These are phyloP conservation scores for Glaciozyma antarctica DNA, from an alignment of 768 basidiomycete species.

Conservation along the genomic window DNA sequence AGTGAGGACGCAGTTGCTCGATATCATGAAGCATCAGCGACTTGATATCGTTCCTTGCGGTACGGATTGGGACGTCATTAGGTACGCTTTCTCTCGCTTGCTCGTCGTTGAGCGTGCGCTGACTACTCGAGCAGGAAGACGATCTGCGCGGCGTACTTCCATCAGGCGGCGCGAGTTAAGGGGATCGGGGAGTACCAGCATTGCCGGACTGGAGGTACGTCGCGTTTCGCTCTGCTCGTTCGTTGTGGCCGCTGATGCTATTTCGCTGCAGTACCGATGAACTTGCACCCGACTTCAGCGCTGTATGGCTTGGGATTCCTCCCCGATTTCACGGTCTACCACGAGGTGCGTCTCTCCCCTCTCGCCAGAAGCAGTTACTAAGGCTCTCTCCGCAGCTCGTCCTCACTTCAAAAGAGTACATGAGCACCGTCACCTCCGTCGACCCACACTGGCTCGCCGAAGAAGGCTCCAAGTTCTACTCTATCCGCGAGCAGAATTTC, in stretches of 20 bases:
- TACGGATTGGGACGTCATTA: constrained; percentile 85
- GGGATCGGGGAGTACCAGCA: constrained; percentile 99
- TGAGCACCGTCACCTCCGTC: constrained; percentile 97
- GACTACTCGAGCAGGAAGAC: constrained; percentile 60
- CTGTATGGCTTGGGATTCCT: constrained; percentile 79
- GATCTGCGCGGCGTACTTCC: constrained; percentile 96
- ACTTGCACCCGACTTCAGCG: constrained; percentile 92
- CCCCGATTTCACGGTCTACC: constrained; percentile 92
- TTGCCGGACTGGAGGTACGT: constrained; percentile 62
- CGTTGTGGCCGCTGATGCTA: background rate
- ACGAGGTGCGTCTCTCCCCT: constrained; percentile 44
- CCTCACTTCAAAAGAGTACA: constrained; percentile 52
- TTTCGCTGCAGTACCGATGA: constrained; percentile 57
- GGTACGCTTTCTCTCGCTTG: constrained; percentile 42
- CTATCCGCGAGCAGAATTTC: constrained; percentile 91
- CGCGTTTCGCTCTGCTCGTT: background rate
- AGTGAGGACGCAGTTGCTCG: constrained; percentile 88
- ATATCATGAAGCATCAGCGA: constrained; percentile 99
- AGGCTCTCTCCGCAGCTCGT: constrained; percentile 19
- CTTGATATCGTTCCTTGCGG: constrained; percentile 85
- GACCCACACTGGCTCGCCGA: constrained; percentile 95
- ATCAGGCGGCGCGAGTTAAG: constrained; percentile 95
- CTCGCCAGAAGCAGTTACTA: constrained; percentile 31
- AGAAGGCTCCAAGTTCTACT: constrained; percentile 35
- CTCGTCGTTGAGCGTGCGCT: constrained; percentile 14